A percentile compares a stretch with the other conserved stretches of the same genome.
phyloP scores from a whole-genome alignment of 306 rosid species.

The Medicago ruthenica region DNA sequence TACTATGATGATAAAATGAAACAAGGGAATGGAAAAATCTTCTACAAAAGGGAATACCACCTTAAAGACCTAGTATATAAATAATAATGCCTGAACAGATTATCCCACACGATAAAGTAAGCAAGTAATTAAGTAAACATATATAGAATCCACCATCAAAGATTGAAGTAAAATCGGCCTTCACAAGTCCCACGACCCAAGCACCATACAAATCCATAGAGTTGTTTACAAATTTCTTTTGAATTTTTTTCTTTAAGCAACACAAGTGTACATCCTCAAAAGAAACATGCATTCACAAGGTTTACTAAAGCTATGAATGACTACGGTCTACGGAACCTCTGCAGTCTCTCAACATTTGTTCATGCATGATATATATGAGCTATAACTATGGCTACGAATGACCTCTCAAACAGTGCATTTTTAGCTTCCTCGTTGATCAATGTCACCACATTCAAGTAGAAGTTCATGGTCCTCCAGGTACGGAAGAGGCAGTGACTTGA shows the following conservation, averaged over 20 bases:
- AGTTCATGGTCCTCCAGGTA: not conserved
- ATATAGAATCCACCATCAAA: conserved; percentile 28
- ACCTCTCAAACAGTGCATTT: not conserved
- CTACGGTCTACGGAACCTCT: not conserved
- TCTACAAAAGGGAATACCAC: not conserved
- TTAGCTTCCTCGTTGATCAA: not conserved
- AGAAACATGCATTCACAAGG: conserved; percentile 10
- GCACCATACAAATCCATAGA: conserved; percentile 29
- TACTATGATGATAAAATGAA: not conserved
- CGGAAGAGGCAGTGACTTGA: not conserved
- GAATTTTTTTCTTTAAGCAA: not conserved
- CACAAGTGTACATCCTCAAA: not conserved
- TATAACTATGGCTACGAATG: not conserved
- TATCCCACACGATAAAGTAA: not conserved
- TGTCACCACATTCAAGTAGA: not conserved
- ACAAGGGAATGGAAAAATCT: not conserved
- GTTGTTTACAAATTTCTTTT: conserved; percentile 5
- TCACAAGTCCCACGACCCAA: not conserved
- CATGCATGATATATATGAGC: not conserved
- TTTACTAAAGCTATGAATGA: not conserved
- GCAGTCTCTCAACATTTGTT: conserved; percentile 23
- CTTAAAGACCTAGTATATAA: no score
- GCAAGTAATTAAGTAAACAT: conserved; percentile 13
- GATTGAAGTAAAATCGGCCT: conserved; percentile 6
- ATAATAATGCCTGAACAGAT: no score